phyloP scores from a whole-genome alignment of 257 asterid species.

The Ilex asprella region DNA sequence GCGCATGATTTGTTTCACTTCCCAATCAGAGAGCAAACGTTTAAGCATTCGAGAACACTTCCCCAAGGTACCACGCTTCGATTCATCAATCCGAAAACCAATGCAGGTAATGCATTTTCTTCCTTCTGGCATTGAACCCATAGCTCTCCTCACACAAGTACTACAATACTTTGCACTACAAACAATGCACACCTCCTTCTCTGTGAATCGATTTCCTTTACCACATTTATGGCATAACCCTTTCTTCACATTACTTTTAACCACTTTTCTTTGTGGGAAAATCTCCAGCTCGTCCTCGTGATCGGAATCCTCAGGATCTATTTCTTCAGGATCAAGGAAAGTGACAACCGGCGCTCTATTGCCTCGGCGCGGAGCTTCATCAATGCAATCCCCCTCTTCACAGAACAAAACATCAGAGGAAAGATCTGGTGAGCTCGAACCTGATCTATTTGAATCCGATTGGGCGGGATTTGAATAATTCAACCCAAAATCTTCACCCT shows the following conservation, averaged over 20 bases:
- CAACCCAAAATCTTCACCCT: constrained; percentile 12
- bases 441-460: constrained; percentile 21
- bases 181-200: constrained; percentile 71
- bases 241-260: constrained; percentile 38
- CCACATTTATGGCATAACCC: constrained; percentile 60
- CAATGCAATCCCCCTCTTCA: constrained; percentile 26
- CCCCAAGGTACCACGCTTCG: constrained; percentile 59
- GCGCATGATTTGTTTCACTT: constrained; percentile 45
- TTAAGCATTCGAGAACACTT: constrained; percentile 63
- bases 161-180: constrained; percentile 77
- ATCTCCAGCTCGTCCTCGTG: constrained; percentile 14
- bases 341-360: constrained; percentile 36
- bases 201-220: constrained; percentile 42
- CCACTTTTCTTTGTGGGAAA: constrained; percentile 30
- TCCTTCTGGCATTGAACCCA: constrained; percentile 98
- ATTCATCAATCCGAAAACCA: constrained; percentile 50
- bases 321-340: constrained; percentile 33
- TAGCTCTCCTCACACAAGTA: constrained; percentile 70
- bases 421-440: constrained; percentile 18
- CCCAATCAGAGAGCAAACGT: constrained; percentile 34
- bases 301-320: constrained; percentile 28
- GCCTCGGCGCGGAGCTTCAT: constrained; percentile 25
- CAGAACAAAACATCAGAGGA: constrained; percentile 22
- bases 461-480: constrained; percentile 5
- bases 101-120: constrained; percentile 75